phyloP scores from a whole-genome alignment of 2,329 filamentous ascomycete species.

The Aspergillus oerlinghausenensis region DNA sequence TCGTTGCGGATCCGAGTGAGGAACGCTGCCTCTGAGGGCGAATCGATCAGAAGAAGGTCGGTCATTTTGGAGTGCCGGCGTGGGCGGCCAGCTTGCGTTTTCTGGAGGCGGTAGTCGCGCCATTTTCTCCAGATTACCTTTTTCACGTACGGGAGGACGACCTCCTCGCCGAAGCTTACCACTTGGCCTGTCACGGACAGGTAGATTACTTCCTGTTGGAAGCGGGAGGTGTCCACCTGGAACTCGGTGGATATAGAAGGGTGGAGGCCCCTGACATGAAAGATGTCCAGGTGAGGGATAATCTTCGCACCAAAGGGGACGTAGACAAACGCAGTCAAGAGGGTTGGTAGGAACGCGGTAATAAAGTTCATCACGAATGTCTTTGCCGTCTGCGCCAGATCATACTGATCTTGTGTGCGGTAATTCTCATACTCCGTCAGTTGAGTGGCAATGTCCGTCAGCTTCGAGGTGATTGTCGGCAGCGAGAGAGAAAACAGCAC shows the following conservation, averaged over 20 bases:
- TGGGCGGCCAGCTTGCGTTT: conserved; percentile 29
- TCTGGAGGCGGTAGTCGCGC: conserved; percentile 24
- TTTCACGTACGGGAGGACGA: conserved; percentile 80
- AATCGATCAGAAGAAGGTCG: conserved; percentile 55
- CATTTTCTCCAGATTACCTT: conserved; percentile 72
- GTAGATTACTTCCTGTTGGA: conserved; percentile 90
- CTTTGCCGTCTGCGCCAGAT: conserved; percentile 82
- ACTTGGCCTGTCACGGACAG: conserved; percentile 92
- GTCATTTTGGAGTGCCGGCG: conserved; percentile 35
- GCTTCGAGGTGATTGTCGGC: conserved; percentile 69
- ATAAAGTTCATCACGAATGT: conserved; percentile 96
- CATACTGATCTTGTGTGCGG: conserved; percentile 76
- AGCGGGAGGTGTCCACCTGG: conserved; percentile 73
- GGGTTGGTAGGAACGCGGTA: conserved; percentile 87
- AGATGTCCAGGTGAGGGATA: conserved; percentile 80
- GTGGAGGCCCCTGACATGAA: conserved; percentile 53
- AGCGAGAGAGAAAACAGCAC: conserved; percentile 77
- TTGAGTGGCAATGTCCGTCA: conserved; percentile 70
- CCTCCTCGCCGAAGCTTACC: conserved; percentile 79
- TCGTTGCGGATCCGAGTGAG: conserved; percentile 77
- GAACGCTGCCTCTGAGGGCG: conserved; percentile 73
- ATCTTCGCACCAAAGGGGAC: conserved; percentile 83
- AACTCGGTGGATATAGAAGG: conserved; percentile 54
- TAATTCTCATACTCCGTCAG: conserved; percentile 89
- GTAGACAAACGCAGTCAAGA: conserved; percentile 90